phyloP scores from a whole-genome alignment of 331 rosid species.

The Rosa hybrid region DNA sequence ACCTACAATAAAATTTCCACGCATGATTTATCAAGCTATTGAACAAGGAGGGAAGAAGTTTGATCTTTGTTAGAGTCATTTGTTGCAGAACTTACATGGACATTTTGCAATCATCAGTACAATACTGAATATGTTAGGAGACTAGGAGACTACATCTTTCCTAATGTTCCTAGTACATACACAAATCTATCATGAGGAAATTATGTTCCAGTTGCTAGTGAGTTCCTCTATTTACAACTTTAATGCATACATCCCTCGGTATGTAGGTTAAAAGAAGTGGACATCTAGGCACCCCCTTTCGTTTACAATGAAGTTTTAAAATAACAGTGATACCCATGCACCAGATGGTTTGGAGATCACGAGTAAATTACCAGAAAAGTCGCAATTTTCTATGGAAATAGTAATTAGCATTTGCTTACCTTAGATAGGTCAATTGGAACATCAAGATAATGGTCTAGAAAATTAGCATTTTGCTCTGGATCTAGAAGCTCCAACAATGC shows the following conservation, averaged over 20 bases:
- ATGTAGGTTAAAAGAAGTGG: background rate
- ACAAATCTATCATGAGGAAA: background rate
- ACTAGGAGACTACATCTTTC: background rate
- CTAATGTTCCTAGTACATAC: background rate
- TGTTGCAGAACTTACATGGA: background rate
- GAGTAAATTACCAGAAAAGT: background rate
- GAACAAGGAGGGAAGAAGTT: background rate
- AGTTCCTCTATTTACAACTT: background rate
- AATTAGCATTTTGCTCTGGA: constrained; percentile 99
- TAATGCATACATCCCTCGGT: background rate
- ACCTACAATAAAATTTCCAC: constrained; percentile 61
- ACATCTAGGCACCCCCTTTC: background rate
- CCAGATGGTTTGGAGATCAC: background rate
- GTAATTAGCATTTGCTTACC: constrained; percentile 40
- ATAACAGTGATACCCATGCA: background rate
- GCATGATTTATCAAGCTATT: constrained; percentile 14
- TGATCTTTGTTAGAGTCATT: background rate
- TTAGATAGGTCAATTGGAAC: constrained; percentile 94
- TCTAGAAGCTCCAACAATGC: constrained; percentile 99
- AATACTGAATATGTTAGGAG: background rate
- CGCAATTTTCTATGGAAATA: background rate
- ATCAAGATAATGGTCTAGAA: constrained; percentile 97
- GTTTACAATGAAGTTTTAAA: background rate
- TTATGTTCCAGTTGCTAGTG: background rate
- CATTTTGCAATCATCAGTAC: background rate